Evolutionary conservation across 805 yeast genomes (phyloP).

Genomic region (Lipomyces spencermartinsiae): DNA sequence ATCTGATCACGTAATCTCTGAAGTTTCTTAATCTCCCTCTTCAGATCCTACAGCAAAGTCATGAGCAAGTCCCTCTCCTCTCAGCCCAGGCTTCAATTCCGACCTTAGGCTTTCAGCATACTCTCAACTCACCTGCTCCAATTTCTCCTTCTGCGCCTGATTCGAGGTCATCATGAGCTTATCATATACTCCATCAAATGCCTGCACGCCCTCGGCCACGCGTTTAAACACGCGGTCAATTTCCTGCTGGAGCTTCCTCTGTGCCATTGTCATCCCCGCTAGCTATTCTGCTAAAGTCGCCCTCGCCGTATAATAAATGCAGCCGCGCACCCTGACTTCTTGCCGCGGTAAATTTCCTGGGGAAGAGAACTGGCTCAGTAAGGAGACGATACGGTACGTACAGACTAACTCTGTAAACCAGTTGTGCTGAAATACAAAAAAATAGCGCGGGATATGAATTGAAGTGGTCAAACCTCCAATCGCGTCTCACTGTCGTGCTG

Average conservation of each 20-base stretch:
- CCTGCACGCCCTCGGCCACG: slow-evolving; percentile 87
- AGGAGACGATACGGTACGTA: not conserved
- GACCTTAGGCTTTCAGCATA: not conserved
- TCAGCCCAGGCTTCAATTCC: not conserved
- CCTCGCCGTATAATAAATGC: not conserved
- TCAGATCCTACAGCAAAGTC: slow-evolving; percentile 61
- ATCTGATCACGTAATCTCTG: slow-evolving; percentile 95
- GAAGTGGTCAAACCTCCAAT: not conserved
- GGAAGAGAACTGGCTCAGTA: not conserved
- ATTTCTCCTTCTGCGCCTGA: slow-evolving; percentile 88
- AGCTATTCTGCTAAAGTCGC: not conserved
- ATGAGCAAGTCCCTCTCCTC: slow-evolving; percentile 5
- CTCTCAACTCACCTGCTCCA: slow-evolving; percentile 59
- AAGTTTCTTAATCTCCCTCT: slow-evolving; percentile 91
- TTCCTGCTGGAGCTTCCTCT: slow-evolving; percentile 60
- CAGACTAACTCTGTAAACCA: not conserved
- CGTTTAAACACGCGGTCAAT: slow-evolving; percentile 92
- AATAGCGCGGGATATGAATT: not conserved
- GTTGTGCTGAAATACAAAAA: slow-evolving; percentile 1
- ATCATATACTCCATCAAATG: slow-evolving; percentile 84
- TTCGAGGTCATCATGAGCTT: slow-evolving; percentile 82
- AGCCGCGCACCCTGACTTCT: not conserved
- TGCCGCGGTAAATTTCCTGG: not conserved
- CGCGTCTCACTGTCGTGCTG: not conserved
- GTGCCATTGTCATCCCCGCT: slow-evolving; percentile 49